Evolutionary conservation across 1,284 basidiomycete genomes (phyloP), one percentile per base, ranked within the genome.

Genomic region (Dichomitus squalens): DNA sequence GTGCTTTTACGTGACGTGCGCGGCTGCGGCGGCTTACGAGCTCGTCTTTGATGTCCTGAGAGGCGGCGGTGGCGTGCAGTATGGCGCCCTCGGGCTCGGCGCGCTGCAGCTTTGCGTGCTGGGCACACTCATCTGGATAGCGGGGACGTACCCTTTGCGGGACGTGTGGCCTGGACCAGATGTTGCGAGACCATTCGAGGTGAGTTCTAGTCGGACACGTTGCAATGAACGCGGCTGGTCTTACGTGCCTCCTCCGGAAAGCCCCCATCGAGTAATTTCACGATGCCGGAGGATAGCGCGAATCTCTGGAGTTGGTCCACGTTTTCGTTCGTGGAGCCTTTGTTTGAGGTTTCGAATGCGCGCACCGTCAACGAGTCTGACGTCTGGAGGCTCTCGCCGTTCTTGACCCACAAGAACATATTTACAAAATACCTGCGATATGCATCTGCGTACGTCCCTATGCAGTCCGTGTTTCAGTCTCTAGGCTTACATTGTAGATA

Each of bases 291-390:
- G 71, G 92, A 94, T 68, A 76, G 80, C 55, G 87, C 85, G 40
- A 86, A 80, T n/a, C 74, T 94, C 14, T 89, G 85, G 82, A 77
- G 84, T n/a, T 93, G 92, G 88, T 77, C 84, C 51, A 85, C 83
- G 1, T 93, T 93, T 70, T 80, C 82, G 2, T 95, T 92, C 75
- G 80, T 94, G 44, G 82, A 86, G 65, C 84, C 87, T 0, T 76
- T 93, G 47, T 84, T 93, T 66, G 65, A 73, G 50, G 70, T 86
- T n/a, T 82, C 85, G 0, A 73, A 74, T 51, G 71, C 74, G 35
- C 76, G 83, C 50, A 88, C 87, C 27, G 72, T 93, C 27, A 76
- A 89, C 51, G 84, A 85, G 16, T 70, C 72, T n/a, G 90, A 93
- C 66, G 82, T 93, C 0, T 93, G 90, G 80, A 73, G 66, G 2